phyloP scores from a whole-genome alignment of 495 filamentous ascomycete genomes.

The Lasiosphaeria miniovina region DNA sequence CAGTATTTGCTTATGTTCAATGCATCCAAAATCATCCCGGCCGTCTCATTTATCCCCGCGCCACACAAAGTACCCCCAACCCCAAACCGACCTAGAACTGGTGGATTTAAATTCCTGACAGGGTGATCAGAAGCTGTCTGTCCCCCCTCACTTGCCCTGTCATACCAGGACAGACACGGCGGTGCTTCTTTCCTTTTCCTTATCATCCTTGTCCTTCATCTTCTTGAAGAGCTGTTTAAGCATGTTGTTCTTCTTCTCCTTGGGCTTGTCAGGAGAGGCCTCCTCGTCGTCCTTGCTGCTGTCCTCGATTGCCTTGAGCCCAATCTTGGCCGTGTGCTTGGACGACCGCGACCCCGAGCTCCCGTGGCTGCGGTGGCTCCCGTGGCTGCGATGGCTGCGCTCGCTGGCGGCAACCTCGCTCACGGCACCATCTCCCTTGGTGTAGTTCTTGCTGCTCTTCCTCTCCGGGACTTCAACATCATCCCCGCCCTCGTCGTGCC shows the following conservation, averaged over 20 bases:
- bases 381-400: constrained; percentile 27
- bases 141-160: background rate
- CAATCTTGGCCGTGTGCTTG: constrained; percentile 28
- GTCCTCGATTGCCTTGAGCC: constrained; percentile 33
- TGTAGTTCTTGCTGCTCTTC: constrained; percentile 30
- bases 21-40: too few species aligned
- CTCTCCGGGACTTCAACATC: constrained; percentile 26
- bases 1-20: too few species aligned
- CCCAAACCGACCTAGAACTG: background rate
- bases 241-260: constrained; percentile 48
- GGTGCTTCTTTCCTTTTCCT: constrained; percentile 12
- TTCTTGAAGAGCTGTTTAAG: constrained; percentile 50
- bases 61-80: background rate
- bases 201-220: constrained; percentile 43
- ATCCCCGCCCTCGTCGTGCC: constrained; percentile 18
- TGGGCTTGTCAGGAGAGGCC: constrained; percentile 24
- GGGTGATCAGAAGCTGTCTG: background rate
- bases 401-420: constrained; percentile 25
- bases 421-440: constrained; percentile 3
- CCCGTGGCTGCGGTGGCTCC: background rate
- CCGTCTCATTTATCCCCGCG: too few species aligned
- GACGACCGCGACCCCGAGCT: constrained; percentile 22
- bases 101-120: too few species aligned
- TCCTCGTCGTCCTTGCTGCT: constrained; percentile 32
- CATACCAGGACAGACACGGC: constrained; percentile 9